Evolutionary conservation across 768 basidiomycete species (phyloP), one percentile per base, ranked within the genome.

Genomic region (Leccinum sublutescens): DNA sequence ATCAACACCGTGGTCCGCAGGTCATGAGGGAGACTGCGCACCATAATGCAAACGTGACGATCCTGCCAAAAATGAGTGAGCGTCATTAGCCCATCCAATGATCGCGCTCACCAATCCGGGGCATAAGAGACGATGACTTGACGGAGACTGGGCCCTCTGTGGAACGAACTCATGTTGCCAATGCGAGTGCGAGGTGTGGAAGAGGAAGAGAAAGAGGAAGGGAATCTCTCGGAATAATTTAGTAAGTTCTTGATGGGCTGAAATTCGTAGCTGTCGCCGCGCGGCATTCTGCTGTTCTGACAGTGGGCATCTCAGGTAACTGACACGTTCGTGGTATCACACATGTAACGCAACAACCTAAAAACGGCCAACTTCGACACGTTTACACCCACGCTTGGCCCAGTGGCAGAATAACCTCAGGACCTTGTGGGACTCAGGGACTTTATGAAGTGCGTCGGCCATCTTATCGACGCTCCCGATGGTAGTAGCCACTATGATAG

Each of bases 71-170:
- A 55, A 19, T 45, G 31, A 33, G 19, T 14, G 21, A 6, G 10
- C 34, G n/a, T n/a, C 15, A 38, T 8, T 5, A 1, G n/a, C 27
- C 23, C 40, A 8, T 50, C 4, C 2, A 17, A 2, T 19, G 17
- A 14, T 34, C 27, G 23, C 83, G 25, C 83, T 66, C 67, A 90
- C 90, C 91, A 93, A 68, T 93, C 91, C 0, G 87, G 85, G 12
- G 83, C 80, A 74, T 92, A 91, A 0, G 87, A 87, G 8, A 79
- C 23, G 33, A 66, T 2, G 52, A 62, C 54, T 31, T 59, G 64
- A 19, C 63, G 60, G 23, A 74, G 59, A 29, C 59, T 56, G 10
- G 64, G 71, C 0, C 49, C 55, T 53, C 43, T 66, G 51, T 51
- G 58, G n/a, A 57, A 61, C 2, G 14, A 23, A 10, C 49, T 50